Evolutionary conservation across 345 rosid species (phyloP), one percentile per base, ranked within the genome.

Genomic region (Mallotus nudiflorus): DNA sequence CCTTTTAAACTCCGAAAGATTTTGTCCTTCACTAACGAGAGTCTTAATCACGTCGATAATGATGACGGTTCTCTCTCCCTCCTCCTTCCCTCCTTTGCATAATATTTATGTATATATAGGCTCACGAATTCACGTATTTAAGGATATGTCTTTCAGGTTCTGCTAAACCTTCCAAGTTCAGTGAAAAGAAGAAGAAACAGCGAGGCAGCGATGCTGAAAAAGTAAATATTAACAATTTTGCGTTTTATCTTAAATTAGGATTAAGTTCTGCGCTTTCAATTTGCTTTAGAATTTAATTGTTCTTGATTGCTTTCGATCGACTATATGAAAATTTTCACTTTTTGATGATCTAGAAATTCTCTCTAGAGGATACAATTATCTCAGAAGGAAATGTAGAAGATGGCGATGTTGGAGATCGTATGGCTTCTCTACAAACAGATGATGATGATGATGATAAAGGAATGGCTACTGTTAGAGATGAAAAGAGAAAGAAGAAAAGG

Each of bases 1-100:
- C 97, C 98, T 50, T 76, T 89, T 16, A 94, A 90, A 75, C 96
- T 94, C 65, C 97, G 98, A 72, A 22, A 65, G 62, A 77, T 94
- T 77, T 82, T 94, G 79, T 84, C 93, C 49, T 82, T 86, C 66
- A 68, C 90, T 31, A 75, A 91, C 28, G 65, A 54, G 42, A 4
- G 9, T 39, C 9, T 9, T 39, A 4, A 4, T 39, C 4, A 39
- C 42, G 42, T 4, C 9, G 42, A 39, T 0, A 28, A 77, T 70
- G 75, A 49, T 12, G 61, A 68, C 1, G 83, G 83, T 83, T 58
- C 58, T 64, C 58, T 56, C 14, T 59, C 63, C 24, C 40, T 8
- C 0, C 29, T 66, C 53, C 66, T 37, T 25, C 39, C 42, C 35
- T 25, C 51, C 25, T 52, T 6, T 25, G 10, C 5, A 11, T 1